phyloP scores from a whole-genome alignment of 306 rosid species.

The Corylus heterophylla region DNA sequence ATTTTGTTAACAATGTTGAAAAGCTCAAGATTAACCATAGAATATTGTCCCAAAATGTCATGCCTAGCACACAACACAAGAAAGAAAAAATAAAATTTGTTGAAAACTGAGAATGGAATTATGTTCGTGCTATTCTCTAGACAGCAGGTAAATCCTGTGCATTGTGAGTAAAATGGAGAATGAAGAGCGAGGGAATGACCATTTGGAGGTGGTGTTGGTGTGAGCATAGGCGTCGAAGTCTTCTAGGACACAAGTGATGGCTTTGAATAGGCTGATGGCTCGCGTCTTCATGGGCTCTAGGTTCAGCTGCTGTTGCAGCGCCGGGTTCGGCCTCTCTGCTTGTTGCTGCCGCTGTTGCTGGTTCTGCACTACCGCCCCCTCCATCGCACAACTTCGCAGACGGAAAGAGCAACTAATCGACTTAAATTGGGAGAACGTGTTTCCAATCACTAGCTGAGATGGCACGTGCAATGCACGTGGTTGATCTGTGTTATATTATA shows the following conservation, averaged over 20 bases:
- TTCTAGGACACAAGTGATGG: conserved; percentile 78
- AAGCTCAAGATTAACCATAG: conserved; percentile 91
- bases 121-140: too few relatives aligned
- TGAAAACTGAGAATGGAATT: too few relatives aligned
- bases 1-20: conserved; percentile 91
- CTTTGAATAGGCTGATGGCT: conserved; percentile 77
- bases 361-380: conserved; percentile 33
- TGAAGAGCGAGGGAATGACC: conserved; percentile 27
- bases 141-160: neutral
- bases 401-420: neutral
- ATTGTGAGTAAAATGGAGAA: neutral
- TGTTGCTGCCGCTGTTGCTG: conserved; percentile 30
- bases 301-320: conserved; percentile 81
- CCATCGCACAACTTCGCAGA: conserved; percentile 37
- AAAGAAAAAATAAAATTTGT: neutral
- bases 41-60: conserved; percentile 81
- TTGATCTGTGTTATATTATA: too few relatives aligned
- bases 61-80: conserved; percentile 48
- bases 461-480: too few relatives aligned
- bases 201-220: conserved; percentile 79
- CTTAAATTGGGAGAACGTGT: too few relatives aligned
- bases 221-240: conserved; percentile 77
- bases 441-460: too few relatives aligned
- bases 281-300: conserved; percentile 78
- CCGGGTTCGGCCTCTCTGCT: conserved; percentile 72